Percentiles rank a stretch among this genome's conserved stretches.
Evolutionary conservation across 2,329 filamentous ascomycete genomes (phyloP).

Genomic region (Verticillium zaregamsianum): DNA sequence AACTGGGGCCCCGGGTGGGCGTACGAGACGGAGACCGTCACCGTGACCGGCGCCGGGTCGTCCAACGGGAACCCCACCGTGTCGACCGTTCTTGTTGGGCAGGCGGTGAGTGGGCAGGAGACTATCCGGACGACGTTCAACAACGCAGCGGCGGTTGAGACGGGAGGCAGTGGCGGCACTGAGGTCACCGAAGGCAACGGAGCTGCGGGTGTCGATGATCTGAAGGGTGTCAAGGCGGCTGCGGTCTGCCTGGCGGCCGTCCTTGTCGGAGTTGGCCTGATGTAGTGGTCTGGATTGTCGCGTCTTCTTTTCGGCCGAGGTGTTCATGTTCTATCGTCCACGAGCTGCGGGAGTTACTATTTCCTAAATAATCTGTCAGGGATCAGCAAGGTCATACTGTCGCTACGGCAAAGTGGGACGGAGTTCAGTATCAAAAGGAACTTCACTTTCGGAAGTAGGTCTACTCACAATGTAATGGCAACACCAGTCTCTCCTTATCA

Average conservation of each 20-base stretch:
- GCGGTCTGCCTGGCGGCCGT: conserved; percentile 14
- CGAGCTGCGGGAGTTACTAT: too few relatives aligned
- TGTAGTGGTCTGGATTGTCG: conserved; percentile 8
- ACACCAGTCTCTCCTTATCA: too few relatives aligned
- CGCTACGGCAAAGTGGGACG: too few relatives aligned
- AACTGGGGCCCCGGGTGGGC: conserved; percentile 15
- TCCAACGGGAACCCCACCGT: neutral
- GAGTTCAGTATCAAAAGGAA: too few relatives aligned
- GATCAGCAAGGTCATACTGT: too few relatives aligned
- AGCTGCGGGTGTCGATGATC: conserved; percentile 3
- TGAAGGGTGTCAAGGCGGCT: conserved; percentile 11
- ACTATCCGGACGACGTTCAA: conserved; percentile 15
- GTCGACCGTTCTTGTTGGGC: conserved; percentile 3
- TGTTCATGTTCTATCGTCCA: too few relatives aligned
- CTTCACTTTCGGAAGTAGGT: too few relatives aligned
- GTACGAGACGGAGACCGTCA: conserved; percentile 16
- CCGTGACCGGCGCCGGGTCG: conserved; percentile 5
- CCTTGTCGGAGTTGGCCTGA: conserved; percentile 13
- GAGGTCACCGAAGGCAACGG: conserved; percentile 4
- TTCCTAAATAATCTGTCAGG: too few relatives aligned
- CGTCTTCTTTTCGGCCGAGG: too few relatives aligned
- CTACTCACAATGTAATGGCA: too few relatives aligned
- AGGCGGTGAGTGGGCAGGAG: conserved; percentile 16
- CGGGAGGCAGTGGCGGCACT: neutral
- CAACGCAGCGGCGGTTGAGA: conserved; percentile 8